Evolutionary conservation across 345 rosid genomes (phyloP).

Genomic region (Linum lewisii): DNA sequence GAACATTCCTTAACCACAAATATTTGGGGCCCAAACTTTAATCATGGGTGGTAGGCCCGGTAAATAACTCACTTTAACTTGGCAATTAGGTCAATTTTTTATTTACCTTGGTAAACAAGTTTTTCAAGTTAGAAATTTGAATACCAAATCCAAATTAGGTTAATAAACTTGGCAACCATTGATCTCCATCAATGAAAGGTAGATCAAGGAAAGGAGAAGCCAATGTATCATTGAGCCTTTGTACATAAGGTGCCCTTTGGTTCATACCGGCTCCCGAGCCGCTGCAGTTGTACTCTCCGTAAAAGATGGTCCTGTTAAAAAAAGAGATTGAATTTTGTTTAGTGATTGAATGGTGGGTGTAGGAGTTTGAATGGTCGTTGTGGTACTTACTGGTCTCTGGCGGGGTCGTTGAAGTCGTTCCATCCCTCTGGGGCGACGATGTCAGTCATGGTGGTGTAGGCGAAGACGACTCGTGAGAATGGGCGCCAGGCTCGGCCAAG

Average conservation of each 20-base stretch:
- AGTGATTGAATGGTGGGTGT: too few relatives aligned
- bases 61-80: too few relatives aligned
- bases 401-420: conserved; percentile 76
- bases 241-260: conserved; percentile 50
- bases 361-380: background rate
- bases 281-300: conserved; percentile 64
- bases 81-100: too few relatives aligned
- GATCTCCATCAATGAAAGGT: conserved; percentile 64
- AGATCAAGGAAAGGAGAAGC: conserved; percentile 42
- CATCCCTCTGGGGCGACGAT: conserved; percentile 82
- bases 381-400: conserved; percentile 74
- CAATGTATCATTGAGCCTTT: conserved; percentile 52
- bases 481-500: conserved; percentile 91
- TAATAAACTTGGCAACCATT: conserved; percentile 37
- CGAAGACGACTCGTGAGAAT: conserved; percentile 65
- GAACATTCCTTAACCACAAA: too few relatives aligned
- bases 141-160: background rate
- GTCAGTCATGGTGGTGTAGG: conserved; percentile 52
- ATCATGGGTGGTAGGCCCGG: too few relatives aligned
- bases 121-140: background rate
- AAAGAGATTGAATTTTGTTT: background rate
- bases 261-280: conserved; percentile 61
- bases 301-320: conserved; percentile 50
- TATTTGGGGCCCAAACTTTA: too few relatives aligned
- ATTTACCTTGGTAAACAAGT: background rate